Base-by-base conservation (phyloP, 2,329 filamentous ascomycete genomes). In the Aspergillus phoenicis region DNA sequence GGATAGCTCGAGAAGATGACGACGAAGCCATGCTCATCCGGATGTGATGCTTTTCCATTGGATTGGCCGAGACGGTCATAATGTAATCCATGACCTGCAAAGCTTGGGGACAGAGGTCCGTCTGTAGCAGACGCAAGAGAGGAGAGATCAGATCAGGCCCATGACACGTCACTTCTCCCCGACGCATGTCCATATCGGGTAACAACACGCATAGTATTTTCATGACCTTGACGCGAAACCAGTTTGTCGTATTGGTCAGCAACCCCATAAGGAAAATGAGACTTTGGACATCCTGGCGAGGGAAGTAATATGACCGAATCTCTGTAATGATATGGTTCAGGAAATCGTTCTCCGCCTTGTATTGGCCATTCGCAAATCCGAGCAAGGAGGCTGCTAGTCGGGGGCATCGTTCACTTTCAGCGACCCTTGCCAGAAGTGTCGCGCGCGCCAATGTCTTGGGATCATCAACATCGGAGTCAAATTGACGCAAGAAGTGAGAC, bases 71-170 rank as follows among this genome's bases (percentile, higher is more conserved):
- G 82, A 98, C 94, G 28, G 91, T 91, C 85, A 97, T 96, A 68
- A 98, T 95, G 65, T 94, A 91, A 75, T 99, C 95, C 61, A 99
- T 82, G 1, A 99, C 94, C 66, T 92, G 88, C 8, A 99, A 81
- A 10, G 95, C 95, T 71, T 97, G 90, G 75, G 95, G 92, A 74
- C 93, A 98, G 70, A 93, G 93, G 62, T 96, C 92, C 1, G 94
- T 97, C 73, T 97, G 93, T 41, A 99, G 79, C 20, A 99, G 83
- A 57, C 95, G 87, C 58, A 99, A 80, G 0, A 99, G 83, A 0
- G 95, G 96, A 1, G 95, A 97, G 59, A 99, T 96, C 52, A 99
- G 84, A 77, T 99, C 96, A 1, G 94, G 93, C 0, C 95, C 94
- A 74, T 98, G 93, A 7, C 88, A 89, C 4, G 93, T 90, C 64